A percentile compares a stretch with the other conserved stretches of the same genome.
Evolutionary conservation across 163 green algal species (phyloP).

Genomic region (Scenedesmus sp.): DNA sequence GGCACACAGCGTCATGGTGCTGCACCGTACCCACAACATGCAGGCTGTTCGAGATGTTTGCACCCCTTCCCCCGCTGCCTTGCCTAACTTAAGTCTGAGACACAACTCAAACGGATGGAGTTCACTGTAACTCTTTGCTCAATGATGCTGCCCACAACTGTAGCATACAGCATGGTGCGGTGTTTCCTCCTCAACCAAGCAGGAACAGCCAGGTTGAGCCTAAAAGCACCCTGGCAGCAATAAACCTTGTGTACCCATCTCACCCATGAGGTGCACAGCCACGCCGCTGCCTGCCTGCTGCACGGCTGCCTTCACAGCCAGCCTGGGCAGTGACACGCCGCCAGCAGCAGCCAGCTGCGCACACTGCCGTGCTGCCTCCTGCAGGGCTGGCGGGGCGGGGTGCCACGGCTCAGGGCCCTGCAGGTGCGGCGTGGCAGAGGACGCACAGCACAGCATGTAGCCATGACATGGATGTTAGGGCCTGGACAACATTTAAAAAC

Average conservation of each 20-base stretch:
- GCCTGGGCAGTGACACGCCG: slow-evolving; percentile 12
- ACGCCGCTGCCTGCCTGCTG: slow-evolving; percentile 6
- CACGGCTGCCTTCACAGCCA: slow-evolving; percentile 26
- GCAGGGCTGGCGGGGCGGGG: background rate
- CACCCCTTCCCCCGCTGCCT: no score
- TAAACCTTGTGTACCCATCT: background rate
- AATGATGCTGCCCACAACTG: no score
- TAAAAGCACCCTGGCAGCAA: background rate
- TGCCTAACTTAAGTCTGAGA: no score
- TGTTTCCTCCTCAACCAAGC: no score
- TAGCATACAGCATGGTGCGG: no score
- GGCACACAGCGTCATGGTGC: no score
- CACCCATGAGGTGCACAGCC: slow-evolving; percentile 36
- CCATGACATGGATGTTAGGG: background rate
- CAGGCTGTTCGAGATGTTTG: no score
- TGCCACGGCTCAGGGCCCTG: slow-evolving; percentile 36
- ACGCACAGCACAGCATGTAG: background rate
- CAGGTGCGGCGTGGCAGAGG: background rate
- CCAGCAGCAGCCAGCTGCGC: background rate
- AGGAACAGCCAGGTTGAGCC: no score
- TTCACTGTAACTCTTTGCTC: no score
- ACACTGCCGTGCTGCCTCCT: slow-evolving; percentile 1
- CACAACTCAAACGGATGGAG: no score
- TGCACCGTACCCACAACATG: no score
- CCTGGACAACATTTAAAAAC: no score